Conservation (phyloP, 2,329 filamentous ascomycete species). For the Trichoderma atroviride region DNA sequence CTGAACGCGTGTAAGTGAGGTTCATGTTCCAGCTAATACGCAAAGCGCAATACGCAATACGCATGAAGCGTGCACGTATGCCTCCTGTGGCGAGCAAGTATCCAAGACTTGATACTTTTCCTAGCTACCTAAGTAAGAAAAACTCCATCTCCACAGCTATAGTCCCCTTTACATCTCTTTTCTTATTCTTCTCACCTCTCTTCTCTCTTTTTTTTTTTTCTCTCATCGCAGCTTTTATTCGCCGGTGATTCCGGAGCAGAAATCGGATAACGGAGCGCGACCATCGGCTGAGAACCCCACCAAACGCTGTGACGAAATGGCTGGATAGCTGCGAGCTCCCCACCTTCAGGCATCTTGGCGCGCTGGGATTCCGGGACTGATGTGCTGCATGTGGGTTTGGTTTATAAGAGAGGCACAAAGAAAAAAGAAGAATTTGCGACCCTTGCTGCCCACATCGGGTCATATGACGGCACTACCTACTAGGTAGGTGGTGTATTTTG, state of each 20-base stretch:
- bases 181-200: too few species aligned
- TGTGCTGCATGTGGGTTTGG: neutral
- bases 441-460: neutral
- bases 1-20: neutral
- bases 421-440: neutral
- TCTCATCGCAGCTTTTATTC: neutral
- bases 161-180: neutral
- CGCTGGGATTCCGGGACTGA: neutral
- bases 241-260: slow-evolving; percentile 19
- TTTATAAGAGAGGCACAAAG: neutral
- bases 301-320: slow-evolving; percentile 18
- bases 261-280: slow-evolving; percentile 21
- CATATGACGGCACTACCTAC: neutral
- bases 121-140: neutral
- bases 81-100: neutral
- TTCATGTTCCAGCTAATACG: too few species aligned
- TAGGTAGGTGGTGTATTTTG: neutral
- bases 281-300: slow-evolving; percentile 11
- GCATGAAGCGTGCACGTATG: neutral
- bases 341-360: neutral
- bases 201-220: too few species aligned
- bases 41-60: neutral
- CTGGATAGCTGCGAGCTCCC: slow-evolving; percentile 1
- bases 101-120: neutral
- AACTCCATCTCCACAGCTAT: neutral